phyloP scores from a whole-genome alignment of 768 basidiomycete species.

The Lactifluus echinatus region DNA sequence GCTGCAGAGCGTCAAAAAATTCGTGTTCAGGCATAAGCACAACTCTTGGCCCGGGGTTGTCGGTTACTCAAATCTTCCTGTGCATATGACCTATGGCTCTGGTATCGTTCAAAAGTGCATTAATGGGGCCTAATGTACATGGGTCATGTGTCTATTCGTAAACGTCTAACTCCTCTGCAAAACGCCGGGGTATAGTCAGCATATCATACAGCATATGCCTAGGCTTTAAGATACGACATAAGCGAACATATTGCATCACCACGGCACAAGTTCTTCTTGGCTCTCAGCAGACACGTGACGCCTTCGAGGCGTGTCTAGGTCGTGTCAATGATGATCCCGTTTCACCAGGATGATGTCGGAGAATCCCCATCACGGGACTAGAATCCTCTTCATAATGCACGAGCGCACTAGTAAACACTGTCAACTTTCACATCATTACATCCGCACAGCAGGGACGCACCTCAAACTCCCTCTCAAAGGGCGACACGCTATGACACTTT shows the following conservation, averaged over 20 bases:
- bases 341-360: neutral
- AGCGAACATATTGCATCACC: constrained; percentile 4
- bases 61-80: neutral
- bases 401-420: neutral
- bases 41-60: neutral
- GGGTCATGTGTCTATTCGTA: constrained; percentile 3
- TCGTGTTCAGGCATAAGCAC: constrained; percentile 1
- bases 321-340: neutral
- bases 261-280: constrained; percentile 7
- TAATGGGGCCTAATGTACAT: constrained; percentile 1
- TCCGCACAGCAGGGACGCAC: constrained; percentile 3
- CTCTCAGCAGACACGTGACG: constrained; percentile 10
- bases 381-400: neutral
- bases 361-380: constrained; percentile 1
- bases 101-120: constrained; percentile 4
- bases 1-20: constrained; percentile 41
- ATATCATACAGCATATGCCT: constrained; percentile 13
- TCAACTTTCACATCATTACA: constrained; percentile 8
- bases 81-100: constrained; percentile 6
- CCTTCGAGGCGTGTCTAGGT: neutral
- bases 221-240: neutral
- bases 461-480: constrained; percentile 4
- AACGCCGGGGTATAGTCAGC: neutral
- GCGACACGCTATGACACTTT: constrained; percentile 15
- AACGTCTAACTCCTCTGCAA: neutral